Evolutionary conservation across 305 asterid species (phyloP), one percentile per base, ranked within the genome.

Genomic region (Fraxinus sp.): DNA sequence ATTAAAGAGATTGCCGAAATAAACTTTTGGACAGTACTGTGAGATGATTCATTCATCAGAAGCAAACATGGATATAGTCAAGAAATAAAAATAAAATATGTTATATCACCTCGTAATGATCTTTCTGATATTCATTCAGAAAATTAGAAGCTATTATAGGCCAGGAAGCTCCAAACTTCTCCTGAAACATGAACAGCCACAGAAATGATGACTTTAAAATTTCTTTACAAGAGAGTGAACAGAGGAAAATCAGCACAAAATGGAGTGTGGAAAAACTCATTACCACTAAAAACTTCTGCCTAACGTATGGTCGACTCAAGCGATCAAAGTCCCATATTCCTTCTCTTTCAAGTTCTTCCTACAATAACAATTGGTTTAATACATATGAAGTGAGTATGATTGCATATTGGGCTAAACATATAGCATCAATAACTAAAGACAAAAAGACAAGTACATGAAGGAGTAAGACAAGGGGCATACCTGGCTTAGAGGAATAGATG

Each of bases 251-350:
- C 76, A 74, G 46, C 52, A 13, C 28, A 18, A 28, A 82, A 78
- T 0, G 13, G 64, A 79, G 20, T 28, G 80, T 66, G 75, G 26
- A 13, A 8, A 64, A 71, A 78, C 37, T 71, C 46, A 11, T 24
- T 77, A 95, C 99, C 97, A 90, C 89, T 84, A 96, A 84, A 70
- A 88, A 28, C 73, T 84, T 89, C 77, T 89, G 90, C 57, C 80
- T 86, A 83, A 96, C 89, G 82, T 91, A 91, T 49, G 99, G 99
- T 78, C 82, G 90, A 87, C 94, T 91, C 90, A 96, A 87, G 81
- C 97, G 98, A 84, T 96, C 87, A 55, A 96, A 93, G 89, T 96
- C 99, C 98, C 99, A 94, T 82, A 96, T 74, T 85, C 99, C 98
- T 90, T 96, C 99, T 84, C 59, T 88, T 88, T 94, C 99, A 78